Percentiles rank a stretch among this genome's conserved stretches.
Evolutionary conservation across 495 filamentous ascomycete genomes (phyloP).

Genomic region (Sphaerosporella brunnea): DNA sequence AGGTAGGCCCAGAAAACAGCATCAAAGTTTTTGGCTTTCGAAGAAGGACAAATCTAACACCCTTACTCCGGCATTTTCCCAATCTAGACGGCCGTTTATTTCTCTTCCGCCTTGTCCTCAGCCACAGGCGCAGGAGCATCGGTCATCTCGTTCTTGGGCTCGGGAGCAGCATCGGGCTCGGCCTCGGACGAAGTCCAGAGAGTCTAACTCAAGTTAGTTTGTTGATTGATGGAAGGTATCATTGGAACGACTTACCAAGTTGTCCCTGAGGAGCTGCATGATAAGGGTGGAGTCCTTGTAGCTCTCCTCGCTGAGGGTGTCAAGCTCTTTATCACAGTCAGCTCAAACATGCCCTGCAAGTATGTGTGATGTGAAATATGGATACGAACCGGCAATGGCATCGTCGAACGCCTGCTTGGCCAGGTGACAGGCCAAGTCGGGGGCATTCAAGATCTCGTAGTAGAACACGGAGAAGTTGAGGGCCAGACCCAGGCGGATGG

Average conservation of each 20-base stretch:
- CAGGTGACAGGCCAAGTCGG: slow-evolving; percentile 95
- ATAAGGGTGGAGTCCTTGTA: slow-evolving; percentile 99
- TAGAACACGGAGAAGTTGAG: slow-evolving; percentile 99
- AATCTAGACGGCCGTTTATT: slow-evolving; percentile 7
- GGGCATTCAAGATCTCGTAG: slow-evolving; percentile 98
- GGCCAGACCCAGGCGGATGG: slow-evolving; percentile 93
- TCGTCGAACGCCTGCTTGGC: slow-evolving; percentile 99
- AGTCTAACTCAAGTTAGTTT: slow-evolving; percentile 43
- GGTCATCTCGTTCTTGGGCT: slow-evolving; percentile 41
- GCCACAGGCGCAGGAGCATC: slow-evolving; percentile 33
- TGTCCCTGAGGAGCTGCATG: slow-evolving; percentile 98
- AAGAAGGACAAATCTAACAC: slow-evolving; percentile 8
- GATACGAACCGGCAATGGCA: slow-evolving; percentile 74
- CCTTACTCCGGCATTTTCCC: slow-evolving; percentile 6
- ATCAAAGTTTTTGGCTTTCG: slow-evolving; percentile 6
- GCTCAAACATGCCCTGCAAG: too few species aligned
- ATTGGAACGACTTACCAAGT: slow-evolving; percentile 54
- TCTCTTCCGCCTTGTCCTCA: slow-evolving; percentile 40
- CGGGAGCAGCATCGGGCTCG: slow-evolving; percentile 52
- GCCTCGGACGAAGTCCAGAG: slow-evolving; percentile 99
- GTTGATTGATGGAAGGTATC: neutral
- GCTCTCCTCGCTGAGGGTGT: slow-evolving; percentile 97
- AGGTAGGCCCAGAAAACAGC: slow-evolving; percentile 7
- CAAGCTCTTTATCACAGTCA: slow-evolving; percentile 51
- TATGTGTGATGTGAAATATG: neutral